Conservation (phyloP, 1,284 basidiomycete genomes). For the Crocinoboletus sp. region DNA sequence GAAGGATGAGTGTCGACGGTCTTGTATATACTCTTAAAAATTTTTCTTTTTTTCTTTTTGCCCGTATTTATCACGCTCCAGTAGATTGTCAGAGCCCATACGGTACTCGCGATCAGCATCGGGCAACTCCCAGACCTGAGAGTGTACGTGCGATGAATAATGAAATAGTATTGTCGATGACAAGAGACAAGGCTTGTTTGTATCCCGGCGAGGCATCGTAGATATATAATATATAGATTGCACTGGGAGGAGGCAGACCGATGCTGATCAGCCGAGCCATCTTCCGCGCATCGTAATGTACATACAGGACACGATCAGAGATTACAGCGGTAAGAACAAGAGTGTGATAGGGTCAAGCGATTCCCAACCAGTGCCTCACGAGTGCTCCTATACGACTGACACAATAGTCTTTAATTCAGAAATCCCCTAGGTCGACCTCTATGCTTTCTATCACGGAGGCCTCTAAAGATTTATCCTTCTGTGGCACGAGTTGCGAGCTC, state of each 20-base stretch:
- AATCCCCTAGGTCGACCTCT: conserved; percentile 76
- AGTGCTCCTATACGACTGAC: background rate
- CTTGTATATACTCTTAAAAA: conserved; percentile 7
- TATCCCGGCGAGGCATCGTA: too few species aligned
- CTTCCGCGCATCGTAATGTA: conserved; percentile 10
- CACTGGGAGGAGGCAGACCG: conserved; percentile 1
- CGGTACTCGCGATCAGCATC: conserved; percentile 8
- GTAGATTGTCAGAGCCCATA: conserved; percentile 8
- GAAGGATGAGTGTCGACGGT: background rate
- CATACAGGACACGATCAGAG: conserved; percentile 1
- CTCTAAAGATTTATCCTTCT: conserved; percentile 47
- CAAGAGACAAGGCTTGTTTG: too few species aligned
- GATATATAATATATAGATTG: conserved; percentile 19
- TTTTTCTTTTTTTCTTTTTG: background rate
- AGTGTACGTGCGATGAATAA: conserved; percentile 8
- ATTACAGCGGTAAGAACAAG: background rate
- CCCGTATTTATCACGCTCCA: background rate
- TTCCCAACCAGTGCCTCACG: background rate
- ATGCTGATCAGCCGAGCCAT: conserved; percentile 6
- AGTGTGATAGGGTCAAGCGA: too few species aligned
- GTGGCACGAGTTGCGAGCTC: conserved; percentile 18
- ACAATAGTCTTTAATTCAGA: conserved; percentile 35
- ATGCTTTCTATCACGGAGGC: conserved; percentile 58
- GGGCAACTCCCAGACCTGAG: background rate
- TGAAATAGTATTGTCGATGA: background rate